Evolutionary conservation across 192 early-diverging fungal genomes (phyloP), one percentile per base, ranked within the genome.

Genomic region (Coemansia sp.): DNA sequence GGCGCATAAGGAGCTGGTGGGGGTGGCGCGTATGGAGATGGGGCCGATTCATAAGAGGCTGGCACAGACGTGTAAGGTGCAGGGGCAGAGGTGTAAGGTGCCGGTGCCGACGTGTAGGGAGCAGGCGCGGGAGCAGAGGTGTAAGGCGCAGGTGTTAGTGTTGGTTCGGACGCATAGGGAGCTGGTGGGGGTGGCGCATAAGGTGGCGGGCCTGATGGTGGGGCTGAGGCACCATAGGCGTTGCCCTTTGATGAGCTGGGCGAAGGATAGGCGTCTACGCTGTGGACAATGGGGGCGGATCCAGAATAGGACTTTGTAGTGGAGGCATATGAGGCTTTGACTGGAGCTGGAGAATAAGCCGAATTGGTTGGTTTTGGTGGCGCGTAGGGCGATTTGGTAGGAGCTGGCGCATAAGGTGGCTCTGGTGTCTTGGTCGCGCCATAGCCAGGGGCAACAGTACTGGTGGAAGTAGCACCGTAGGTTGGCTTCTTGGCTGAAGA

Each of bases 401-500:
- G 53, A n/a, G 30, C 4, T 33, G 53, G 53, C 5, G 53, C 13
- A 30, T 57, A 57, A 6, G 53, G 53, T 5, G 50, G 3, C 26
- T 57, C 32, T 33, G 53, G 30, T 7, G 53, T 35, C 53, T 57
- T 49, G 50, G 19, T 13, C 33, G 23, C 42, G 19, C 40, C 23
- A 28, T 63, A 63, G 40, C 38, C 62, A n/a, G 62, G 42, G 14
- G 40, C 62, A 19, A 13, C 60, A 62, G 60, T 28, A 26, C 55
- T 40, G 30, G 66, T 38, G 4, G 66, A 40, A 16, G 66, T 19
- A 26, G 43, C 57, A 43, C 13, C 61, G 8, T 49, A 49, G n/a
- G 46, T 8, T 21, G 46, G 46, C 1, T 21, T 49, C 46, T 49
- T 49, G n/a, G 46, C 8, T 6, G 46, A 49, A 21, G 46, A 49